phyloP scores from a whole-genome alignment of 495 filamentous ascomycete genomes.

The Penicillium desertorum region DNA sequence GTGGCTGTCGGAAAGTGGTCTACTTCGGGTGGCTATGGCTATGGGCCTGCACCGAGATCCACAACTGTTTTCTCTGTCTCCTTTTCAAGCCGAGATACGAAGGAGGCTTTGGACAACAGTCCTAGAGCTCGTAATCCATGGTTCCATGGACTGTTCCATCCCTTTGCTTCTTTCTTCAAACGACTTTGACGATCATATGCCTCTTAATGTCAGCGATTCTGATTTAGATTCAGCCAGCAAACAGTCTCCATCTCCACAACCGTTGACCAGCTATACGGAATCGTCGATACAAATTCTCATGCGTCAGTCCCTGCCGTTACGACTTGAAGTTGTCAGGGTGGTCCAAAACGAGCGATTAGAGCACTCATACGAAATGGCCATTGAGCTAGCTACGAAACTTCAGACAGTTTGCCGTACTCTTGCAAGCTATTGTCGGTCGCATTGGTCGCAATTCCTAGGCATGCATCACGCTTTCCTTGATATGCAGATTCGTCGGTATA shows the following conservation, averaged over 20 bases:
- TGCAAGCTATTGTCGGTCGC: slow-evolving; percentile 3
- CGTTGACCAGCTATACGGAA: background rate
- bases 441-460: slow-evolving; percentile 3
- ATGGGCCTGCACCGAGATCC: slow-evolving; percentile 6
- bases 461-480: slow-evolving; percentile 3
- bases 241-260: background rate
- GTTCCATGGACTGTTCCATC: background rate
- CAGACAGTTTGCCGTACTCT: slow-evolving; percentile 1
- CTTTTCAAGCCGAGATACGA: background rate
- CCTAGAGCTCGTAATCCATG: background rate
- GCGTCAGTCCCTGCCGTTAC: background rate
- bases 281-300: slow-evolving; percentile 2
- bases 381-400: slow-evolving; percentile 2
- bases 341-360: slow-evolving; percentile 2
- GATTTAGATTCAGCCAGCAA: background rate
- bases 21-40: slow-evolving; percentile 8
- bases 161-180: slow-evolving; percentile 1
- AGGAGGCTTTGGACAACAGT: background rate
- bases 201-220: background rate
- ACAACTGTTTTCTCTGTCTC: slow-evolving; percentile 1
- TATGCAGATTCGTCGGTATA: slow-evolving; percentile 3
- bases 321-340: background rate
- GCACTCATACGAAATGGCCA: slow-evolving; percentile 1
- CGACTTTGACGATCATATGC: background rate
- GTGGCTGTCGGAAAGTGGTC: slow-evolving; percentile 5